phyloP scores from a whole-genome alignment of 192 early-diverging fungal genomes.

The Mortierella alpina region DNA sequence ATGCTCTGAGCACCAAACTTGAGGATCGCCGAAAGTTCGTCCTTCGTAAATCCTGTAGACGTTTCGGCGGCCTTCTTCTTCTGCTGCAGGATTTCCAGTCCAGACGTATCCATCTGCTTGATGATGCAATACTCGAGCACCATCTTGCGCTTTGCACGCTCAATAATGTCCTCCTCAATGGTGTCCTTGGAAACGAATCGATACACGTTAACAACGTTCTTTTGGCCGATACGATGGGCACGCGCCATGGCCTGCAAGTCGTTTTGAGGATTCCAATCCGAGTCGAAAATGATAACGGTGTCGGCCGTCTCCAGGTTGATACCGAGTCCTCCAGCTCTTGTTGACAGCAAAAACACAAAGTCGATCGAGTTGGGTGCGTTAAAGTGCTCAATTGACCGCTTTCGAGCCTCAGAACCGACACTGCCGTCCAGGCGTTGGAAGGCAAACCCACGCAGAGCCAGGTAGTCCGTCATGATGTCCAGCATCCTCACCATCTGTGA shows the following conservation, averaged over 20 bases:
- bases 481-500: conserved; percentile 98
- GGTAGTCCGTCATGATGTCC: conserved; percentile 96
- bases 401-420: conserved; percentile 88
- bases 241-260: conserved; percentile 98
- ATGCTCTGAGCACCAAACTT: conserved; percentile 99
- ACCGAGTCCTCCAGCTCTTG: conserved; percentile 96
- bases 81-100: conserved; percentile 73
- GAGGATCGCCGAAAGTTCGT: conserved; percentile 94
- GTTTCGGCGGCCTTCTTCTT: conserved; percentile 57
- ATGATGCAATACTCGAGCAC: conserved; percentile 99
- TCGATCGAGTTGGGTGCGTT: conserved; percentile 93
- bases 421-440: conserved; percentile 97
- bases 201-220: conserved; percentile 96
- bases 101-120: conserved; percentile 98
- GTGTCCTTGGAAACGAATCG: conserved; percentile 97
- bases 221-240: conserved; percentile 98
- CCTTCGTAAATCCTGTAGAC: conserved; percentile 73
- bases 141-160: conserved; percentile 99
- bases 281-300: conserved; percentile 96
- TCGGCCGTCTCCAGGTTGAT: conserved; percentile 97
- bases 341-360: conserved; percentile 97
- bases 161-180: conserved; percentile 98
- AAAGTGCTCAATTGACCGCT: conserved; percentile 96
- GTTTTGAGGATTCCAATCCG: conserved; percentile 96
- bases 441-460: conserved; percentile 85